Evolutionary conservation across 352 stramenopile species (phyloP).

Genomic region (Peronospora farinosa): DNA sequence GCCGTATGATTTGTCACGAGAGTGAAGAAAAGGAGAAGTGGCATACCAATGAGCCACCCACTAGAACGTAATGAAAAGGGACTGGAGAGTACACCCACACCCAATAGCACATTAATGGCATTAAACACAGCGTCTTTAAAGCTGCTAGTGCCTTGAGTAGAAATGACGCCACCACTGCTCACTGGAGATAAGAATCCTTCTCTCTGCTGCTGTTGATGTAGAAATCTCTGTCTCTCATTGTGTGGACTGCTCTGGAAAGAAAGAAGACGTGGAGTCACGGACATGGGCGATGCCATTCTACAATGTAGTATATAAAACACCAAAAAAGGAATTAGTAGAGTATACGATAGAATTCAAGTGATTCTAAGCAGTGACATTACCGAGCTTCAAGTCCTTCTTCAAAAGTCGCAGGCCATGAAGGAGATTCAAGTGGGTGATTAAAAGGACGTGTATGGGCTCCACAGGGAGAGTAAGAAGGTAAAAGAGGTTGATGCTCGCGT

Average conservation of each 20-base stretch:
- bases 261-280: constrained; percentile 15
- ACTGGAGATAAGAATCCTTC: constrained; percentile 22
- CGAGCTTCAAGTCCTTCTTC: constrained; percentile 54
- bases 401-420: constrained; percentile 68
- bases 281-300: constrained; percentile 50
- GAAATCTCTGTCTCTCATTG: constrained; percentile 36
- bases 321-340: not conserved
- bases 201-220: constrained; percentile 24
- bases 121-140: constrained; percentile 80
- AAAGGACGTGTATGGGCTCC: constrained; percentile 32
- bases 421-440: constrained; percentile 25
- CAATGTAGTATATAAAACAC: not conserved
- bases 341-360: no score
- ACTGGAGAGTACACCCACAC: constrained; percentile 77
- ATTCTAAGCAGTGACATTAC: constrained; percentile 12
- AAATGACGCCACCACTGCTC: constrained; percentile 5
- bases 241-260: constrained; percentile 33
- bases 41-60: constrained; percentile 57
- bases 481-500: constrained; percentile 31
- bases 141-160: constrained; percentile 44
- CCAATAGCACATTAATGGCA: constrained; percentile 82
- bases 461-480: constrained; percentile 63
- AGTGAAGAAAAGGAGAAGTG: constrained; percentile 80
- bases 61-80: constrained; percentile 78
- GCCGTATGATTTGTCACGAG: constrained; percentile 83